Evolutionary conservation across 1,139 yeast species (phyloP).

Genomic region (Geotrichum candidum): DNA sequence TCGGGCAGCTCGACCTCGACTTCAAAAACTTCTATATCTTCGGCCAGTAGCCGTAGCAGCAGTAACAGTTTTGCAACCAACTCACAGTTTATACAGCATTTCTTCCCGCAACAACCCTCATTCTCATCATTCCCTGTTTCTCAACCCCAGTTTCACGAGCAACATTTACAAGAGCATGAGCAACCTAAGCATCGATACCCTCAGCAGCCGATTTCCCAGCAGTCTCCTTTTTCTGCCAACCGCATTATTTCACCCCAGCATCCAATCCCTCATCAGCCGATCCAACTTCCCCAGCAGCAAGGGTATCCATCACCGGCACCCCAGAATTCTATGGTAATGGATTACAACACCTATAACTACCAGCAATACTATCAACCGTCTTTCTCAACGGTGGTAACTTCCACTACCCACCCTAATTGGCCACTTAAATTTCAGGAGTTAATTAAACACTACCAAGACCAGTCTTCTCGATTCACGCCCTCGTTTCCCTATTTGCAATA

Average conservation of each 20-base stretch:
- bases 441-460: conserved; percentile 10
- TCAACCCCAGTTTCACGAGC: not conserved
- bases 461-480: not conserved
- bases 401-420: conserved; percentile 8
- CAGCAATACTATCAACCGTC: not conserved
- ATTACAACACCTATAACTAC: not conserved
- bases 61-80: not conserved
- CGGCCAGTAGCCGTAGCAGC: not conserved
- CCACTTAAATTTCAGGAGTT: conserved; percentile 8
- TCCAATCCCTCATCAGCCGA: not conserved
- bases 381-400: not conserved
- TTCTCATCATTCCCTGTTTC: not conserved
- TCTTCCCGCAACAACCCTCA: not conserved
- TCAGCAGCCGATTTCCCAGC: not conserved
- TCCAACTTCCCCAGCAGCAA: not conserved
- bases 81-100: conserved; percentile 4
- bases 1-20: not conserved
- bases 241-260: not conserved
- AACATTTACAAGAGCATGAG: not conserved
- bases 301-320: not conserved
- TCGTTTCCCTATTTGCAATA: not conserved
- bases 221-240: not conserved
- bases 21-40: not conserved
- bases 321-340: not conserved
- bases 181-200: not conserved